Conservation (phyloP, 2,329 filamentous ascomycete species). For the Colletotrichum truncatum region DNA sequence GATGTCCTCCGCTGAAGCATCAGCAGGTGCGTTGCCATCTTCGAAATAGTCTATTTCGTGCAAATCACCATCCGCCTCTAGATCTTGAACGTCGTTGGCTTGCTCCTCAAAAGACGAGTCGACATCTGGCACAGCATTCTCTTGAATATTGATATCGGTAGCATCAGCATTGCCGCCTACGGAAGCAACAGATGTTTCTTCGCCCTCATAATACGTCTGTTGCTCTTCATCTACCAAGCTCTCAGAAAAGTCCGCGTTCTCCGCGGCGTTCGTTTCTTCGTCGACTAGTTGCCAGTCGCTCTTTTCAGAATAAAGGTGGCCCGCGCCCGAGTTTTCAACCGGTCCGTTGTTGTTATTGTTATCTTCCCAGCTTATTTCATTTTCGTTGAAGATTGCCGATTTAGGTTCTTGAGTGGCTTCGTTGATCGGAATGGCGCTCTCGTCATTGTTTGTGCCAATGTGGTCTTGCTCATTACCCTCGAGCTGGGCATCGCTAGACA, state of each 20-base stretch:
- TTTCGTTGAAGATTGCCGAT: conserved; percentile 4
- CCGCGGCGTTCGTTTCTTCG: background rate
- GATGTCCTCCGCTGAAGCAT: conserved; percentile 2
- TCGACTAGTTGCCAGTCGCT: conserved; percentile 20
- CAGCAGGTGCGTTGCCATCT: conserved; percentile 44
- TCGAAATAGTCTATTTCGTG: conserved; percentile 45
- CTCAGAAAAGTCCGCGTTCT: conserved; percentile 27
- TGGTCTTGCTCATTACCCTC: background rate
- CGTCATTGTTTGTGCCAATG: background rate
- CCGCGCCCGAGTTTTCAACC: background rate
- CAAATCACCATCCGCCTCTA: conserved; percentile 26
- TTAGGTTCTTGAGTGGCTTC: background rate
- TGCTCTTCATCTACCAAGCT: conserved; percentile 15
- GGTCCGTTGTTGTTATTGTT: background rate
- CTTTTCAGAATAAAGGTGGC: background rate
- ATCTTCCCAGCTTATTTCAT: conserved; percentile 34
- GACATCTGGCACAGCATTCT: background rate
- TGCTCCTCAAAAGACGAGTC: conserved; percentile 19
- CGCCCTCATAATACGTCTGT: background rate
- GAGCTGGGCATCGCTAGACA: background rate
- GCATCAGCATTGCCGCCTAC: conserved; percentile 29
- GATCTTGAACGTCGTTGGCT: background rate
- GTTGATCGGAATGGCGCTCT: background rate
- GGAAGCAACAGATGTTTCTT: conserved; percentile 31
- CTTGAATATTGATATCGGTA: background rate